Evolutionary conservation across 2,329 filamentous ascomycete species (phyloP).

Genomic region (Claviceps fusiformis): DNA sequence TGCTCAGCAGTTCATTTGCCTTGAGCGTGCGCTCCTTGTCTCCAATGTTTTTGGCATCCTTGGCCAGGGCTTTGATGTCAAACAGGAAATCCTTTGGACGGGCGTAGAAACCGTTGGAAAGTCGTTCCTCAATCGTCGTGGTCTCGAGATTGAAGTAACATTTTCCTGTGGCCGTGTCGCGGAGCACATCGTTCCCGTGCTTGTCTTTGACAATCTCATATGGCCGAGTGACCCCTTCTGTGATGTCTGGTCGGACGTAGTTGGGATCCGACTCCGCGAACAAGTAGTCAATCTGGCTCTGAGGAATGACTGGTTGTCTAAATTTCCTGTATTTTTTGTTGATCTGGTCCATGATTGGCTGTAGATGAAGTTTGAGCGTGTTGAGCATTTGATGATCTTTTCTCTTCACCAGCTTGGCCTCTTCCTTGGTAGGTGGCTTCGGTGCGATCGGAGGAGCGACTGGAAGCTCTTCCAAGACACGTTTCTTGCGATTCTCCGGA

Average conservation of each 20-base stretch:
- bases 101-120: constrained; percentile 94
- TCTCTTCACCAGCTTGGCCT: constrained; percentile 67
- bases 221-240: constrained; percentile 47
- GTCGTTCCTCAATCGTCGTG: constrained; percentile 83
- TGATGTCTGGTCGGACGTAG: constrained; percentile 45
- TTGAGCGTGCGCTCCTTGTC: constrained; percentile 74
- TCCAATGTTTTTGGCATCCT: constrained; percentile 70
- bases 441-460: constrained; percentile 61
- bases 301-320: constrained; percentile 63
- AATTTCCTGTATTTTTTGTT: constrained; percentile 84
- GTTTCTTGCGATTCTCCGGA: constrained; percentile 71
- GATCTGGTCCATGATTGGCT: constrained; percentile 95
- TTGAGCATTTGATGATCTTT: constrained; percentile 76
- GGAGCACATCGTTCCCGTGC: constrained; percentile 62
- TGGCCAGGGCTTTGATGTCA: constrained; percentile 73
- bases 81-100: constrained; percentile 78
- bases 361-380: constrained; percentile 72
- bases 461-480: constrained; percentile 64
- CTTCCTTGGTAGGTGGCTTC: constrained; percentile 57
- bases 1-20: constrained; percentile 81
- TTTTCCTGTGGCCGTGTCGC: constrained; percentile 62
- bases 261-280: constrained; percentile 72
- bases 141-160: constrained; percentile 94
- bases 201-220: constrained; percentile 71
- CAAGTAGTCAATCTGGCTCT: constrained; percentile 62